Conservation (phyloP, 2,329 filamentous ascomycete species). For the Ophiostoma sp. region DNA sequence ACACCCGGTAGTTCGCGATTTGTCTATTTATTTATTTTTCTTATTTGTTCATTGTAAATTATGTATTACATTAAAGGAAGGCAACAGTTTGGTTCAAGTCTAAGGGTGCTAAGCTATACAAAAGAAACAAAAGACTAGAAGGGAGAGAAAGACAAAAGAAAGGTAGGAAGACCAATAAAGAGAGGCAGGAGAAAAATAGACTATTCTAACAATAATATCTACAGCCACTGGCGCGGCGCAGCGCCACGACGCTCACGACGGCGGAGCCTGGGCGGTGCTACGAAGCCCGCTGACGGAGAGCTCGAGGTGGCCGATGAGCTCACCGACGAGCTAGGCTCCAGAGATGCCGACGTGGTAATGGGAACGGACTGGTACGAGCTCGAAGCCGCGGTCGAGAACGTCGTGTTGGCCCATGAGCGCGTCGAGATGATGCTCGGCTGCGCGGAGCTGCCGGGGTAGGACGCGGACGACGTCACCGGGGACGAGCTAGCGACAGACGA, state of each 20-base stretch:
- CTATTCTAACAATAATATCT: neutral
- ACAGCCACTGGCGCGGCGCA: constrained; percentile 6
- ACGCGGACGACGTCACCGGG: neutral
- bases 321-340: neutral
- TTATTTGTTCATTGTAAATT: no score
- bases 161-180: no score
- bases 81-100: neutral
- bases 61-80: neutral
- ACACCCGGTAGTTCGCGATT: no score
- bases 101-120: neutral
- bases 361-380: neutral
- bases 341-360: neutral
- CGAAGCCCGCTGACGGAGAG: neutral
- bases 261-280: neutral
- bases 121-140: neutral
- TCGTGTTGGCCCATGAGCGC: neutral
- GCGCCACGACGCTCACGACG: constrained; percentile 1
- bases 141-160: neutral
- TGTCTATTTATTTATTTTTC: no score
- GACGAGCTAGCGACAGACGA: neutral
- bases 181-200: neutral
- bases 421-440: constrained; percentile 9
- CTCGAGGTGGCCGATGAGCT: neutral
- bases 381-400: neutral
- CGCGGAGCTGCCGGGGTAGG: neutral